A percentile compares a stretch with the other conserved stretches of the same genome.
These are phyloP conservation scores for Alternaria alternata DNA, from an alignment of 2,329 filamentous ascomycete genomes.

Conservation along the genomic window DNA sequence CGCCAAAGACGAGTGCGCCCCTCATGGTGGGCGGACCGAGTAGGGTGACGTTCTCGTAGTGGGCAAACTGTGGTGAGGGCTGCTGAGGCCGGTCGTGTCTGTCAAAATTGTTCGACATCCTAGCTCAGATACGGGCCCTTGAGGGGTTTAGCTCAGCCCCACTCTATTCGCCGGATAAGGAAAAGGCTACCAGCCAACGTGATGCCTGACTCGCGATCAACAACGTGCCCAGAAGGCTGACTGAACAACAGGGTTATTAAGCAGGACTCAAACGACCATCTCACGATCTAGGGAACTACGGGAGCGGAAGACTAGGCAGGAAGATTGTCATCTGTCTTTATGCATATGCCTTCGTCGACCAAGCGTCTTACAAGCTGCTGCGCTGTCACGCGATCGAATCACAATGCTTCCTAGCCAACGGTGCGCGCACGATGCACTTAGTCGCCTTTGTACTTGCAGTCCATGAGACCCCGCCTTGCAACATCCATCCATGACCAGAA, in stretches of 20 bases:
- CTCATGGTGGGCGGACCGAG: slow-evolving; percentile 62
- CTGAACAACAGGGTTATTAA: neutral
- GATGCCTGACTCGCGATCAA: slow-evolving; percentile 19
- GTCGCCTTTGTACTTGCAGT: slow-evolving; percentile 45
- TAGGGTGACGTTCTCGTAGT: slow-evolving; percentile 40
- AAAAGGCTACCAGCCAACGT: slow-evolving; percentile 2
- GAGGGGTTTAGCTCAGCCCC: slow-evolving; percentile 14
- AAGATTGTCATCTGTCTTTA: slow-evolving; percentile 13
- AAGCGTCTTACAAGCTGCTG: slow-evolving; percentile 32
- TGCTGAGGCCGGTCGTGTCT: slow-evolving; percentile 26
- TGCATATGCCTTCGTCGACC: slow-evolving; percentile 11
- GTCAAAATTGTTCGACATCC: slow-evolving; percentile 37
- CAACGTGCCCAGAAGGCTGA: neutral
- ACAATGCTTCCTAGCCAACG: slow-evolving; percentile 25
- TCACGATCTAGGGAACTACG: neutral
- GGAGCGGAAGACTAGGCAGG: neutral
- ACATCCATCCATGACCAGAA: neutral
- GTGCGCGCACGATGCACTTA: slow-evolving; percentile 41
- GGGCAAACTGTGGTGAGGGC: slow-evolving; percentile 30
- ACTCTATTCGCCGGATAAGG: slow-evolving; percentile 7
- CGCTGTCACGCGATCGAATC: slow-evolving; percentile 44
- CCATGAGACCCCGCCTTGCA: slow-evolving; percentile 47
- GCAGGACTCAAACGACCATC: neutral
- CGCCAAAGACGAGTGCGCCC: slow-evolving; percentile 72
- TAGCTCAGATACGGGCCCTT: slow-evolving; percentile 16